Conservation (phyloP, 306 rosid species). For the Canavalia ensiformis region DNA sequence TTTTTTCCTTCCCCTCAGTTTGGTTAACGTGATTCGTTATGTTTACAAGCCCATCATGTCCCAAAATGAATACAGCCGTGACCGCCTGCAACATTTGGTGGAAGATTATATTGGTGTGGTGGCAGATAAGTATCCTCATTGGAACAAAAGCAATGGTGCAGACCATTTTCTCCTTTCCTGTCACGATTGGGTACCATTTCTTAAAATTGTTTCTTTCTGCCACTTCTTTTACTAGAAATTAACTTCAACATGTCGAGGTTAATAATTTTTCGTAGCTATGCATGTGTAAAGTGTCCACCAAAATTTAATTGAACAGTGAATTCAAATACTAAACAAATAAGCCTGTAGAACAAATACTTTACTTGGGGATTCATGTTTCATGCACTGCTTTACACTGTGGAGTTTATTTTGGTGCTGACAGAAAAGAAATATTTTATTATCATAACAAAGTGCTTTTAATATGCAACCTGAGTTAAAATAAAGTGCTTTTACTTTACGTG, state of each 20-base stretch:
- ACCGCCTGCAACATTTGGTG: slow-evolving; percentile 56
- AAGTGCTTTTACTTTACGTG: slow-evolving; percentile 30
- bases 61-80: slow-evolving; percentile 57
- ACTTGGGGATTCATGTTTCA: slow-evolving; percentile 33
- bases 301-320: neutral
- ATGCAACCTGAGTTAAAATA: neutral
- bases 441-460: slow-evolving; percentile 16
- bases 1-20: slow-evolving; percentile 66
- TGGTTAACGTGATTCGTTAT: slow-evolving; percentile 56
- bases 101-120: slow-evolving; percentile 53
- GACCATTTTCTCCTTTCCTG: slow-evolving; percentile 80
- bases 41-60: slow-evolving; percentile 46
- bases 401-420: neutral
- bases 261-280: neutral
- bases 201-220: neutral
- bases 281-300: neutral
- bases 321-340: slow-evolving; percentile 11
- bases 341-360: neutral
- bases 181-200: slow-evolving; percentile 69
- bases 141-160: slow-evolving; percentile 78
- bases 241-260: neutral
- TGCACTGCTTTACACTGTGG: neutral
- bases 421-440: slow-evolving; percentile 1
- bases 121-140: slow-evolving; percentile 51
- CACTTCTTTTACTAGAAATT: neutral